A percentile compares a stretch with the other conserved stretches of the same genome.
These are phyloP conservation scores for Diaporthe destruens DNA, from an alignment of 2,329 filamentous ascomycete genomes.

Conservation along the genomic window DNA sequence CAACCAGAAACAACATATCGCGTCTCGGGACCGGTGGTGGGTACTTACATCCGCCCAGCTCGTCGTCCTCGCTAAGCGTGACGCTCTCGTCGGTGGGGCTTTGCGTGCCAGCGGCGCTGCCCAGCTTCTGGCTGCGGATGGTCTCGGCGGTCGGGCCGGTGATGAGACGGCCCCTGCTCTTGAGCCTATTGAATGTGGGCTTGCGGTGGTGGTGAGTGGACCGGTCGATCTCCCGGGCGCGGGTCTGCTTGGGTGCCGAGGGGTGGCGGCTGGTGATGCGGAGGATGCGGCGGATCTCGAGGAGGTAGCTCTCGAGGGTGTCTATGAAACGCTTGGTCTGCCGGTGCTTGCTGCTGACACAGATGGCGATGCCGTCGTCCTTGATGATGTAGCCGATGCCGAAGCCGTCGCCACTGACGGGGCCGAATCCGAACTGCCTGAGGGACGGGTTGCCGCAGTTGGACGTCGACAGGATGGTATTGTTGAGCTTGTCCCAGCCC, in stretches of 20 bases:
- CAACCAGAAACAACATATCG: background rate
- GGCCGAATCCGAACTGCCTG: conserved; percentile 96
- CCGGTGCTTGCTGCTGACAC: conserved; percentile 91
- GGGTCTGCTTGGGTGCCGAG: conserved; percentile 59
- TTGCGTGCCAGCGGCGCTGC: conserved; percentile 56
- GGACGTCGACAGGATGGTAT: conserved; percentile 93
- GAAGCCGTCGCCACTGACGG: conserved; percentile 92
- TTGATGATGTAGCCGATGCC: conserved; percentile 99
- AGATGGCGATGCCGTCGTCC: conserved; percentile 89
- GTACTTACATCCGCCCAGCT: conserved; percentile 90
- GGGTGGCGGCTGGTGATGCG: conserved; percentile 70
- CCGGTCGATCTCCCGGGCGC: conserved; percentile 67
- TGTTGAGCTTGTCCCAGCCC: conserved; percentile 97
- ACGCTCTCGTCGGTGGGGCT: conserved; percentile 78
- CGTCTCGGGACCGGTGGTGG: conserved; percentile 17
- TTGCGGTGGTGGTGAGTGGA: conserved; percentile 39
- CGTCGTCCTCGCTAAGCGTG: conserved; percentile 84
- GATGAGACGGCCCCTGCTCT: conserved; percentile 81
- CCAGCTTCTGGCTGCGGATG: conserved; percentile 54
- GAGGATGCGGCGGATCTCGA: conserved; percentile 89
- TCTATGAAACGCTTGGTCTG: conserved; percentile 94
- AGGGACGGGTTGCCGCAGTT: conserved; percentile 98
- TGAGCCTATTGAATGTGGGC: conserved; percentile 64
- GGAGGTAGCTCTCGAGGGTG: conserved; percentile 87
- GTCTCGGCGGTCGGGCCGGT: conserved; percentile 62